These are phyloP conservation scores for Chlorella sorokiniana DNA, from an alignment of 139 green algal genomes.

Conservation along the genomic window DNA sequence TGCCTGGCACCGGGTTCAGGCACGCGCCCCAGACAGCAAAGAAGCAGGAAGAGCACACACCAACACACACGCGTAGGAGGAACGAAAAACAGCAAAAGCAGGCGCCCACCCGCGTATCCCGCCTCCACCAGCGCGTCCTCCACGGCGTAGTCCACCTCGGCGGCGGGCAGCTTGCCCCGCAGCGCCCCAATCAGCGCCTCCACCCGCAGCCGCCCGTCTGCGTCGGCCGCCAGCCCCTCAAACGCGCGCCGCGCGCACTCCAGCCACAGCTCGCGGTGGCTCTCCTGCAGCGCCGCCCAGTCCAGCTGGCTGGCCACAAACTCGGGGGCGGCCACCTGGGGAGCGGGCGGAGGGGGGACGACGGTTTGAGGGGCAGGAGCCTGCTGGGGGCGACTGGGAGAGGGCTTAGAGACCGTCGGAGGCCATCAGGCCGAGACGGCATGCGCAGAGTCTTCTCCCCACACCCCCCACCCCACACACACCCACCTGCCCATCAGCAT, in stretches of 20 bases:
- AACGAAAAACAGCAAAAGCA: background rate
- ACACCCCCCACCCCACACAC: constrained; percentile 15
- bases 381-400: no score
- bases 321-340: constrained; percentile 32
- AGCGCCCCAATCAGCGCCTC: constrained; percentile 66
- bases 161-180: constrained; percentile 72
- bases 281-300: constrained; percentile 52
- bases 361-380: no score
- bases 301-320: constrained; percentile 64
- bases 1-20: no score
- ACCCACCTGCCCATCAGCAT: constrained; percentile 33
- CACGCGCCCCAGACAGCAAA: no score
- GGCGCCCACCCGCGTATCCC: constrained; percentile 41
- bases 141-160: constrained; percentile 78
- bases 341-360: background rate
- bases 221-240: constrained; percentile 62
- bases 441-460: no score
- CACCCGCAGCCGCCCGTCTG: constrained; percentile 52
- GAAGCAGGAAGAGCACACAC: no score
- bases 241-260: constrained; percentile 69
- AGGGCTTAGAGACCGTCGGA: no score
- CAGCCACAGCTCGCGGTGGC: constrained; percentile 76
- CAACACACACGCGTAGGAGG: background rate
- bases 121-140: constrained; percentile 82
- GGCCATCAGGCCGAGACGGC: no score